A percentile compares a stretch with the other conserved stretches of the same genome.
These are phyloP conservation scores for Taiwanofungus camphoratus DNA, from an alignment of 1,284 basidiomycete genomes.

Conservation along the genomic window DNA sequence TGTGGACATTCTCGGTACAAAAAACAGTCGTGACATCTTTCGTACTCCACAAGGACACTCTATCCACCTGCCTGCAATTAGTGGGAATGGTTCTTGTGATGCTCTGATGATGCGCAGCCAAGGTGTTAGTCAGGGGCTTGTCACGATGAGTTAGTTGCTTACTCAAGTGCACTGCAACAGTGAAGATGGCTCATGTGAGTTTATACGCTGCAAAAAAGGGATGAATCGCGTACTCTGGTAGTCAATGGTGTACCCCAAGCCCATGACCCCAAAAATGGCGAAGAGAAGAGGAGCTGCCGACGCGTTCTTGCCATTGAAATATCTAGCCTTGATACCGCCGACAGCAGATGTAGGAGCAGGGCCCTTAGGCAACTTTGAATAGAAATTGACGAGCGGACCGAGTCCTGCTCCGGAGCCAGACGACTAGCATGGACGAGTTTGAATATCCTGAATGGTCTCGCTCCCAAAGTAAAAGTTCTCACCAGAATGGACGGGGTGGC, in stretches of 20 bases:
- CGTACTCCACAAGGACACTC: background rate
- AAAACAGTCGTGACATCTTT: background rate
- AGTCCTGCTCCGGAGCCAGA: constrained; percentile 74
- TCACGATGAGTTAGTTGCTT: constrained; percentile 21
- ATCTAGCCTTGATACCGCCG: constrained; percentile 72
- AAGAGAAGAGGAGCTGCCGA: constrained; percentile 69
- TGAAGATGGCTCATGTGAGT: constrained; percentile 1
- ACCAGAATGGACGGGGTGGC: constrained; percentile 87
- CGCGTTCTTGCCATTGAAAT: constrained; percentile 85
- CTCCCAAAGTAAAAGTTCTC: constrained; percentile 26
- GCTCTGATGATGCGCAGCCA: constrained; percentile 49
- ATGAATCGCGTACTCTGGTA: constrained; percentile 78
- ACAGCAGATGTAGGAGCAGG: constrained; percentile 55
- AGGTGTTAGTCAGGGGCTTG: constrained; percentile 17
- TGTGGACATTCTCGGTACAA: background rate
- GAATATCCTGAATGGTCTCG: background rate
- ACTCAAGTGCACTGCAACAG: constrained; percentile 70
- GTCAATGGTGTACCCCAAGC: constrained; percentile 84
- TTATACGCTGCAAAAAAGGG: constrained; percentile 5
- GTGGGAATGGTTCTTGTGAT: constrained; percentile 85
- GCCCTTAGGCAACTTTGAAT: constrained; percentile 88
- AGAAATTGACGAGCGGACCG: constrained; percentile 85
- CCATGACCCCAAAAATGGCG: constrained; percentile 72
- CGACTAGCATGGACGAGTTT: constrained; percentile 14
- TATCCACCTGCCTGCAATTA: constrained; percentile 29